These are phyloP conservation scores for Microstroma glucosiphilum DNA, from an alignment of 1,284 basidiomycete genomes.

Conservation along the genomic window DNA sequence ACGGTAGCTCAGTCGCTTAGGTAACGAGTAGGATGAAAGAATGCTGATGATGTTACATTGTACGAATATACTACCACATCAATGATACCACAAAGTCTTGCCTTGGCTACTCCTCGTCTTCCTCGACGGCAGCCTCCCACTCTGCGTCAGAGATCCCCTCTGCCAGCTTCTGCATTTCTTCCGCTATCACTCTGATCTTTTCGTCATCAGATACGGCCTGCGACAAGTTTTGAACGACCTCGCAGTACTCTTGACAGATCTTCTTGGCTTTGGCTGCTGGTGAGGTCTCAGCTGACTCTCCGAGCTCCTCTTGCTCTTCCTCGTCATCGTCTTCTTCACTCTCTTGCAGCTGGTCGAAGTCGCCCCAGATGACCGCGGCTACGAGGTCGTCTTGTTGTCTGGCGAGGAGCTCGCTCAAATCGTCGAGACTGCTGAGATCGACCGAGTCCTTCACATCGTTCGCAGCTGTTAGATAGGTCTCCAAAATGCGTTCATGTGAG, in stretches of 20 bases:
- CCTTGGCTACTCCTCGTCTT: background rate
- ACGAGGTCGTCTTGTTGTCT: conserved; percentile 1
- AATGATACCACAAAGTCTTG: no score
- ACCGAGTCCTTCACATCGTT: background rate
- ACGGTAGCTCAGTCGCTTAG: background rate
- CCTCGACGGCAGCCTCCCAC: background rate
- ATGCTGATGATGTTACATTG: no score
- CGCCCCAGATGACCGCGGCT: background rate
- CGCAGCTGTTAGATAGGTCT: background rate
- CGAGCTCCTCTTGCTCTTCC: background rate
- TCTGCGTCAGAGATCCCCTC: background rate
- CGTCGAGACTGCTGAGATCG: background rate
- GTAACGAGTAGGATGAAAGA: no score
- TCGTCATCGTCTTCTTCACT: background rate
- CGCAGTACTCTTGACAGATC: background rate
- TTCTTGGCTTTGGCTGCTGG: background rate
- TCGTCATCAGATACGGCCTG: background rate
- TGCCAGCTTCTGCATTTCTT: background rate
- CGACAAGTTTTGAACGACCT: background rate
- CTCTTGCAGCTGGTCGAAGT: background rate
- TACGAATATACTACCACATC: no score
- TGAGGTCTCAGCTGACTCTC: background rate
- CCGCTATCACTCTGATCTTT: background rate
- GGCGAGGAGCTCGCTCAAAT: background rate
- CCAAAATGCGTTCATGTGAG: background rate